Base-by-base conservation (phyloP, 805 yeast genomes). In the Candida methanosorbosa region DNA sequence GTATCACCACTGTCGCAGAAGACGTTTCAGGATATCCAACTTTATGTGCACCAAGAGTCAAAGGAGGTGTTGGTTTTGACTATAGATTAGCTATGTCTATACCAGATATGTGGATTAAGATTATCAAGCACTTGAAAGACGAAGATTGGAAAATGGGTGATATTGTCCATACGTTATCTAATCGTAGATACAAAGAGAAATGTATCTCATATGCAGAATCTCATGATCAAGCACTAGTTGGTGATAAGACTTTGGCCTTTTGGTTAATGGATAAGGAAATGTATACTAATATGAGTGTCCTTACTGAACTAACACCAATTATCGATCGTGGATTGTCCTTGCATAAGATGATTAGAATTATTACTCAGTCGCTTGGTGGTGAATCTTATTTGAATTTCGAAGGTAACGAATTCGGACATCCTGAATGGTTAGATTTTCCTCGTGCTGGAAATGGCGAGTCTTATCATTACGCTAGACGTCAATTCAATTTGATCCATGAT, bases 241-340 rank as follows among this genome's bases (percentile, higher is more conserved):
- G 98, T 35, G 98, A 90, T 56, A 90, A 90, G 57, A 85, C 96
- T 3, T 62, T 90, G 39, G 97, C 97, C 1, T 90, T 90, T 54
- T 92, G 98, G 98, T 69, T 90, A 38, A 90, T 90, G 97, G 98
- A 90, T 61, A 87, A 90, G 42, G 95, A 88, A 45, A 88, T 90
- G 97, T 90, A 90, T 59, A 90, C 97, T 24, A 78, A 87, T 60
- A 90, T 90, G 98, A 80, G 94, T 13, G 68, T 68, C 2, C 52
- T 88, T 30, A 63, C 85, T 1, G 83, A 78, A 35, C 63, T 81
- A 34, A 81, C 94, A 1, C 81, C 83, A 4, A 72, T 80, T 11
- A 69, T 90, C 43, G 95, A 87, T 49, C 75, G 98, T 43, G 98
- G 98, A 24, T 61, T 92, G 29, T 77, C 95, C 15, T 66, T 90